phyloP scores from a whole-genome alignment of 2,329 filamentous ascomycete genomes.

The Magnaporthales sp. region DNA sequence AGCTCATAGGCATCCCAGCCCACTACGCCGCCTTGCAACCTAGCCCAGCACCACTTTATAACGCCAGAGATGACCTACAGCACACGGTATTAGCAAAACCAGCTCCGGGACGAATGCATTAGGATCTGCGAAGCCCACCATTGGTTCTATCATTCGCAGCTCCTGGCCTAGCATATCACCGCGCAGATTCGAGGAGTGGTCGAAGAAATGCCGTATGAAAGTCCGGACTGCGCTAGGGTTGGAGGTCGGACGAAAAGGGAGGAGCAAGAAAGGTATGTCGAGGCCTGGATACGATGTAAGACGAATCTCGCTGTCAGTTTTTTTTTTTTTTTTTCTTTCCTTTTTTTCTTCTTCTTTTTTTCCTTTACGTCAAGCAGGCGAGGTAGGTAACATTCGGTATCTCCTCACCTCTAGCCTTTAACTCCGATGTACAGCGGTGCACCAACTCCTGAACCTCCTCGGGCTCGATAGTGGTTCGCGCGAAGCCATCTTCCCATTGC shows the following conservation, averaged over 20 bases:
- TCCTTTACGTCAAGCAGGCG: neutral
- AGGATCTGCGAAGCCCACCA: slow-evolving; percentile 50
- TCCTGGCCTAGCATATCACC: slow-evolving; percentile 74
- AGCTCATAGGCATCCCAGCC: slow-evolving; percentile 96
- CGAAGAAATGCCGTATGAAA: slow-evolving; percentile 90
- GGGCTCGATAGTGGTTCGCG: slow-evolving; percentile 70
- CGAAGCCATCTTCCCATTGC: slow-evolving; percentile 82
- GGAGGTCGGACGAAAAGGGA: slow-evolving; percentile 89
- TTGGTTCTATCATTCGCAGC: slow-evolving; percentile 83
- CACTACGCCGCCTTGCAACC: slow-evolving; percentile 82
- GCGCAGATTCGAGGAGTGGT: slow-evolving; percentile 51
- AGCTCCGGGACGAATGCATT: neutral
- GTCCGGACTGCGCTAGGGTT: slow-evolving; percentile 87
- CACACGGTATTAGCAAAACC: slow-evolving; percentile 14
- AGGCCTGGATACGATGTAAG: slow-evolving; percentile 50
- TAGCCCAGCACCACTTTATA: slow-evolving; percentile 97
- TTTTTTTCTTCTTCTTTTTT: too few relatives aligned
- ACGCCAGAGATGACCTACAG: slow-evolving; percentile 81
- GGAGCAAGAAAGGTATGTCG: slow-evolving; percentile 82
- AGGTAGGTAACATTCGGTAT: slow-evolving; percentile 10
- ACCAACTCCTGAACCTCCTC: slow-evolving; percentile 89
- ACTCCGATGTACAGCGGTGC: slow-evolving; percentile 75
- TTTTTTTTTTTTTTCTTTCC: too few relatives aligned
- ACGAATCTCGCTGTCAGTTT: neutral
- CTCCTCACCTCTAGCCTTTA: slow-evolving; percentile 78